Base-by-base conservation (phyloP, 371 early-diverging fungal genomes). In the Saksenaea vasiformis region DNA sequence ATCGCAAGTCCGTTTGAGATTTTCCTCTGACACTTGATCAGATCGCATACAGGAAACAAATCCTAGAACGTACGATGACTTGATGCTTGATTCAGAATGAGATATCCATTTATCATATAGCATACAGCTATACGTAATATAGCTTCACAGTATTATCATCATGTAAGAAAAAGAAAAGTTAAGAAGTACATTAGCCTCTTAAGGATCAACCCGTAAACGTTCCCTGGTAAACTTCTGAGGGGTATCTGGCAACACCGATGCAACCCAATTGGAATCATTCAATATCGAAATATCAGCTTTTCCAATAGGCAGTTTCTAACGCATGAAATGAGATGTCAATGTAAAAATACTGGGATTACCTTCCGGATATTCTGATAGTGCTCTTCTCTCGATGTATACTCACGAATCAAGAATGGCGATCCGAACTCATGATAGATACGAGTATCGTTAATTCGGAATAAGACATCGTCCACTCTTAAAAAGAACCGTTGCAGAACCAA, bases 391-490 rank as follows among this genome's bases (percentile, higher is more conserved):
- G 83, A 78, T 47, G 89, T 79, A 65, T 87, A 90, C 79, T 97
- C 96, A 36, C 92, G 84, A 44, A 91, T 56, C 34, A 96, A 35
- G 44, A 66, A 67, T 1, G 77, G 64, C 26, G 84, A 74, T 4
- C 88, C 93, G 76, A 96, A 96, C 51, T 85, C 86, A 74, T 96
- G 94, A 73, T 93, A 94, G 24, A 94, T 37, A 17, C 98, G 83
- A 0, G 97, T 95, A 60, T 98, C 98, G 59, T 87, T 87, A 13
- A 94, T 79, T 28, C 94, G 86, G 66, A 95, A 91, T 54, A 95
- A 69, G 1, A 98, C 98, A 64, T 91, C 89, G 73, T 98, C 98
- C n/a, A 98, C 94, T 17, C 97, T 87, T 57, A 98, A 65, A 67
- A 95, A 95, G 72, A 90, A 92, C 8, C 98, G 85, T 61, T 87